Base-by-base conservation (phyloP, 306 rosid species). In the Elaeagnus macrophylla region DNA sequence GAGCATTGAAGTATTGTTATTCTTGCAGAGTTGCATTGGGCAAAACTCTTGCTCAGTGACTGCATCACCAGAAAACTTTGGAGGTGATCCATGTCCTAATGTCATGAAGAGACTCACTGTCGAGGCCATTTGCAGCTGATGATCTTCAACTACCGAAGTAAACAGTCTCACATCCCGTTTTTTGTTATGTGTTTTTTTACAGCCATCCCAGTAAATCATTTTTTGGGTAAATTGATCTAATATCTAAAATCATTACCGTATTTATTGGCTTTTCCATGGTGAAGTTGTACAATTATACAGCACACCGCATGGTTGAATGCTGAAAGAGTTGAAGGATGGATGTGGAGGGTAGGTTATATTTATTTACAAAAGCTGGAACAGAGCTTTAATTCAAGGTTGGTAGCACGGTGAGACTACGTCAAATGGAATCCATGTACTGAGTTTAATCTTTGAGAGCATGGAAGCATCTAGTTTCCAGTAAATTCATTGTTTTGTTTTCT, bases 51-150 rank as follows among this genome's bases (percentile, higher is more conserved):
- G 96, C 72, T 53, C 86, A 7, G 94, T 93, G 52, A 82, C 88
- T 7, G 95, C 80, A 11, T 75, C 79, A 17, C 89, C 95, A 11
- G 94, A 82, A 56, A 71, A 69, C 43, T 93, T 93, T 44, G 99
- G 99, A 67, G 99, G 99, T 42, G 99, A 87, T 79, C 96, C 99
- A 47, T 91, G 99, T 67, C 95, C 95, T 25, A 79, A 63, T 53
- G 85, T 91, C 39, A 91, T 87, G 93, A 91, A 91, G 83, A 87
- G 82, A 57, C 99, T 91, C 61, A 68, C 96, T 1, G 96, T 87
- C 56, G 95, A 93, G 20, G 95, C 88, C 54, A 64, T 93, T 46
- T 93, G 99, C 85, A 82, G 81, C 79, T 93, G 78, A 84, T 62
- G 51, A 69, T 67, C 65, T 64, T 53, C 65, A 61, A 59, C 35